Conservation (phyloP, 345 rosid species). For the Eucalyptus grandis region DNA sequence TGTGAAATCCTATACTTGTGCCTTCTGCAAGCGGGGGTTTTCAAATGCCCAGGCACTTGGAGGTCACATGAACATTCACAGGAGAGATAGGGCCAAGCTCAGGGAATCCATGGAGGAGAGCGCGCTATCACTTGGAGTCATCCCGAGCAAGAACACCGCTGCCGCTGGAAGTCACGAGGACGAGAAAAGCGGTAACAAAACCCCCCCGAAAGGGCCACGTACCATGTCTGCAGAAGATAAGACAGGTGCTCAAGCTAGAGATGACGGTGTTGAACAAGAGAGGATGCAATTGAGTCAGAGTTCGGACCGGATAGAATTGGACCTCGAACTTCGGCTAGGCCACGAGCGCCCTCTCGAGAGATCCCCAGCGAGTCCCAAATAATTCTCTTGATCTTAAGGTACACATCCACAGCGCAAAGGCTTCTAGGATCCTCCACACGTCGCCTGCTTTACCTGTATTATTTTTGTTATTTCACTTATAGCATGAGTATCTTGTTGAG, state of each 20-base stretch:
- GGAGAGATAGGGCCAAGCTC: slow-evolving; percentile 45
- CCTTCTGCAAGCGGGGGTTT: slow-evolving; percentile 56
- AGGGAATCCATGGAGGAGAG: slow-evolving; percentile 16
- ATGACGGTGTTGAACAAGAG: not conserved
- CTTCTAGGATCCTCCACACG: not conserved
- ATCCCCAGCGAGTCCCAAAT: not conserved
- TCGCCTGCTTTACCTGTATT: not conserved
- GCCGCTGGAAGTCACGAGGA: not conserved
- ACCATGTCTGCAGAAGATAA: not conserved
- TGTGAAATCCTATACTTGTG: slow-evolving; percentile 21
- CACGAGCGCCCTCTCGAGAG: slow-evolving; percentile 7
- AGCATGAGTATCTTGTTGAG: not conserved
- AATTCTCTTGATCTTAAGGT: not conserved
- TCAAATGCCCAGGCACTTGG: slow-evolving; percentile 68
- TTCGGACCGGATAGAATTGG: slow-evolving; percentile 23
- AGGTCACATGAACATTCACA: slow-evolving; percentile 67
- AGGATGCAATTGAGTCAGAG: not conserved
- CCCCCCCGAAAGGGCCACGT: not conserved
- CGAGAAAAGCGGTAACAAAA: not conserved
- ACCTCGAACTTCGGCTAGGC: slow-evolving; percentile 66
- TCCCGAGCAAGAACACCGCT: not conserved
- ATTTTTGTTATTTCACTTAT: not conserved
- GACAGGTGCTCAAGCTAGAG: not conserved
- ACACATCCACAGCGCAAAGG: not conserved
- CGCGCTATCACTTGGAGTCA: not conserved